These are phyloP conservation scores for Coelastrella sp. DNA, from an alignment of 139 green algal genomes.

Conservation along the genomic window DNA sequence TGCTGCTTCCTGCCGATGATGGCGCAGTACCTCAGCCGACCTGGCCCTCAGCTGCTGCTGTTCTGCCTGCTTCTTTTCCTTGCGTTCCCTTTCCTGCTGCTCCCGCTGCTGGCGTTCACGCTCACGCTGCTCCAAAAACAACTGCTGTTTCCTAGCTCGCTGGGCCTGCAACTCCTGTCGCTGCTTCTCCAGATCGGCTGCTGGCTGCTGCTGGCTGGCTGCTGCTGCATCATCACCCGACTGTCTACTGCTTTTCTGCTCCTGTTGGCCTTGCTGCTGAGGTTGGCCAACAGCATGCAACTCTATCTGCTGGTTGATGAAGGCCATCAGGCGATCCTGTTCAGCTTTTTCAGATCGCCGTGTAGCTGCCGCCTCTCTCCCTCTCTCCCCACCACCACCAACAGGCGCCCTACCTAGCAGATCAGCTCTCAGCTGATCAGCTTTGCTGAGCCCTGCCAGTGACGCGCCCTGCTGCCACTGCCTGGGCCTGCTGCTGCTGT, in stretches of 20 bases:
- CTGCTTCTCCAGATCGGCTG: not conserved
- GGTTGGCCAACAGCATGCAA: not conserved
- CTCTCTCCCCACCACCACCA: not conserved
- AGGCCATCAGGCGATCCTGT: not conserved
- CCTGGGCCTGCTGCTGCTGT: not conserved
- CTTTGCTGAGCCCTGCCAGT: conserved; percentile 12
- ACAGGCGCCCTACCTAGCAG: conserved; percentile 3
- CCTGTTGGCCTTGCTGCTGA: not conserved
- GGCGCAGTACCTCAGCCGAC: not conserved
- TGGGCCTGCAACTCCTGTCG: conserved; percentile 12
- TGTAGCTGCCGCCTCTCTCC: not conserved
- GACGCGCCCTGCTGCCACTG: not conserved
- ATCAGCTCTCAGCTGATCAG: conserved; percentile 18
- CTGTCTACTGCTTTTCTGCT: not conserved
- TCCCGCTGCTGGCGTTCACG: not conserved
- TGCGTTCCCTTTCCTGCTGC: not conserved
- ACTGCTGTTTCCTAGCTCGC: not conserved
- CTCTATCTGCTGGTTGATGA: not conserved
- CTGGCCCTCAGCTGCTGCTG: conserved; percentile 6
- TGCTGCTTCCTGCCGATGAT: not conserved
- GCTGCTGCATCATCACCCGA: not conserved
- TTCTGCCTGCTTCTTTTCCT: conserved; percentile 24
- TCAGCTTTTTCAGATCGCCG: not conserved
- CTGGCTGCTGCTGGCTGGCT: not conserved
- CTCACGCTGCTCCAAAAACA: not conserved